Evolutionary conservation across 2,329 filamentous ascomycete genomes (phyloP).

Genomic region (Leptographium radiaticola): DNA sequence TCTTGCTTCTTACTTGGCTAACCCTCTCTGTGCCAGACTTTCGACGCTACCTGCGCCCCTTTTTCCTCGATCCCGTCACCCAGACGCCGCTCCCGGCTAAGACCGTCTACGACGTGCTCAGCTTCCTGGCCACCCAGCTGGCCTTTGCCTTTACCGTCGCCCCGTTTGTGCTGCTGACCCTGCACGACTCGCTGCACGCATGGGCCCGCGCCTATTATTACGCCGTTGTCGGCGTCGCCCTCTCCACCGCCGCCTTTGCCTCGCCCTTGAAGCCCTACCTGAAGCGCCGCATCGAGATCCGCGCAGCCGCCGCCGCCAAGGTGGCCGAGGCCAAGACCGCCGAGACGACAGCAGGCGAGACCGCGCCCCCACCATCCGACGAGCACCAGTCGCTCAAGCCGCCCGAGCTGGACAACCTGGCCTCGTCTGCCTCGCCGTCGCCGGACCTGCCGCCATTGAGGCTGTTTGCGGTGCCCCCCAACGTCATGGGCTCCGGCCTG

Average conservation of each 20-base stretch:
- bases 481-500: slow-evolving; percentile 38
- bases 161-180: slow-evolving; percentile 73
- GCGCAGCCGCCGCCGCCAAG: slow-evolving; percentile 28
- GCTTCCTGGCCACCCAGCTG: slow-evolving; percentile 19
- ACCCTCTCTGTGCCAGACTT: slow-evolving; percentile 47
- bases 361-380: neutral
- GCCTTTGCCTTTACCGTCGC: slow-evolving; percentile 62
- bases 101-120: slow-evolving; percentile 53
- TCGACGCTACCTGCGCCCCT: slow-evolving; percentile 78
- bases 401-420: neutral
- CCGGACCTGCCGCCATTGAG: slow-evolving; percentile 7
- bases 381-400: neutral
- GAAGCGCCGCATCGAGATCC: slow-evolving; percentile 43
- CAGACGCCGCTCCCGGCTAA: slow-evolving; percentile 57
- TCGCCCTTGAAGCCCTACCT: slow-evolving; percentile 59
- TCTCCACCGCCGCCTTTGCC: slow-evolving; percentile 61
- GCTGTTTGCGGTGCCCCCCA: slow-evolving; percentile 3
- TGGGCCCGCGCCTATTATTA: slow-evolving; percentile 91
- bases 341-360: slow-evolving; percentile 1
- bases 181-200: slow-evolving; percentile 55
- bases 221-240: slow-evolving; percentile 52
- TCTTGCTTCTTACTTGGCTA: neutral
- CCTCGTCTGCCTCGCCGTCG: neutral
- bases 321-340: neutral
- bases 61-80: slow-evolving; percentile 75